Evolutionary conservation across 768 basidiomycete genomes (phyloP).

Genomic region (Suillus cothurnatus): DNA sequence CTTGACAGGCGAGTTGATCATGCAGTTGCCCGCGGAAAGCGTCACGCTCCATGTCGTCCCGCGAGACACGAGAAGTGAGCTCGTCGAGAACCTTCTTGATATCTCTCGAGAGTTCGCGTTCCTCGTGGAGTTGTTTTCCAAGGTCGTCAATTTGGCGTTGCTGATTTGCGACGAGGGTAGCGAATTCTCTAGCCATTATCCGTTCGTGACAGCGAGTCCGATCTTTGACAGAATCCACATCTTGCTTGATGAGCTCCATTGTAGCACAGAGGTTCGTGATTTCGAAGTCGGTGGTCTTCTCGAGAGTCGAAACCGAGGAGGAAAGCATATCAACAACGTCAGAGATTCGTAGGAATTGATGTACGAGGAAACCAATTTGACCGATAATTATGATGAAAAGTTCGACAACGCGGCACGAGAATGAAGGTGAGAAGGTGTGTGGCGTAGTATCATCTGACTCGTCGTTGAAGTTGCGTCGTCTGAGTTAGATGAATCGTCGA

Average conservation of each 20-base stretch:
- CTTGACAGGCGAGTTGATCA: neutral
- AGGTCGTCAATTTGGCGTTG: neutral
- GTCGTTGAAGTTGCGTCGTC: neutral
- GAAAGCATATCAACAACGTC: neutral
- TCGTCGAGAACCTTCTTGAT: neutral
- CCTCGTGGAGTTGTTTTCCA: neutral
- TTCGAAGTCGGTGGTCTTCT: neutral
- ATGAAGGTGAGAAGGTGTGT: neutral
- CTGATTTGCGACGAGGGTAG: neutral
- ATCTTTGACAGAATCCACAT: neutral
- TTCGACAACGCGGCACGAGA: neutral
- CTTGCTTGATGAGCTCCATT: neutral
- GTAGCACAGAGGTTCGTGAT: neutral
- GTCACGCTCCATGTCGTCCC: neutral
- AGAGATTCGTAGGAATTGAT: neutral
- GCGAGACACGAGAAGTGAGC: neutral
- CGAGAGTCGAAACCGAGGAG: neutral
- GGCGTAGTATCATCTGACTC: neutral
- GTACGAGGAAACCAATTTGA: neutral
- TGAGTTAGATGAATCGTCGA: neutral
- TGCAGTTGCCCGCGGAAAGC: neutral
- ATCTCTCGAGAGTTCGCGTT: neutral
- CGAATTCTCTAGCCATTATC: neutral
- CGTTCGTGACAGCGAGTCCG: neutral
- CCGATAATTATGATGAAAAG: neutral